Conservation (phyloP, 352 stramenopile genomes). For the Phytopythium helicoides region DNA sequence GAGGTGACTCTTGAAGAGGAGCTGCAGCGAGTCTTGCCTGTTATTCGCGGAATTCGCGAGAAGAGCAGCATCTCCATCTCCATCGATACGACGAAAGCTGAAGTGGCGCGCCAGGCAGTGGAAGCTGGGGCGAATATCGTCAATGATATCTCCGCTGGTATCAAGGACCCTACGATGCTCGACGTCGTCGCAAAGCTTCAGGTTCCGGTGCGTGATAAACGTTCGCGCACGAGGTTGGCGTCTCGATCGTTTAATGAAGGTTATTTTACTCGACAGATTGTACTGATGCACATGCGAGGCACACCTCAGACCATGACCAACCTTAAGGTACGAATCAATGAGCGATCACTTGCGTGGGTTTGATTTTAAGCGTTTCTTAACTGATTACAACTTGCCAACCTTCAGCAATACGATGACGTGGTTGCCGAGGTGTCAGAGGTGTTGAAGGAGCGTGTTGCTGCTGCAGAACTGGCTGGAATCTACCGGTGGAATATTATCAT, state of each 20-base stretch:
- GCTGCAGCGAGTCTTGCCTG: conserved; percentile 88
- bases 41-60: conserved; percentile 90
- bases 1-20: conserved; percentile 90
- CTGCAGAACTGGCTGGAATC: conserved; percentile 85
- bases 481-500: conserved; percentile 94
- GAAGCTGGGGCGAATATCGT: conserved; percentile 94
- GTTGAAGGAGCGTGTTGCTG: conserved; percentile 67
- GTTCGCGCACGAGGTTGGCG: background rate
- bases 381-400: too few relatives aligned
- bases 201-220: conserved; percentile 59
- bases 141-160: conserved; percentile 97
- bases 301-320: conserved; percentile 95
- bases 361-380: background rate
- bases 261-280: conserved; percentile 58
- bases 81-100: conserved; percentile 95
- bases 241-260: background rate
- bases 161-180: conserved; percentile 93
- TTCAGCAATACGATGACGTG: conserved; percentile 91
- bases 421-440: conserved; percentile 83
- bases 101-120: conserved; percentile 89
- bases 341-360: background rate
- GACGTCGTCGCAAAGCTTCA: conserved; percentile 73
- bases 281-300: conserved; percentile 98
- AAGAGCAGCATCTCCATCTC: conserved; percentile 88
- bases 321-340: conserved; percentile 50